Evolutionary conservation across 2,329 filamentous ascomycete species (phyloP).

Genomic region (Talaromyces sp.): DNA sequence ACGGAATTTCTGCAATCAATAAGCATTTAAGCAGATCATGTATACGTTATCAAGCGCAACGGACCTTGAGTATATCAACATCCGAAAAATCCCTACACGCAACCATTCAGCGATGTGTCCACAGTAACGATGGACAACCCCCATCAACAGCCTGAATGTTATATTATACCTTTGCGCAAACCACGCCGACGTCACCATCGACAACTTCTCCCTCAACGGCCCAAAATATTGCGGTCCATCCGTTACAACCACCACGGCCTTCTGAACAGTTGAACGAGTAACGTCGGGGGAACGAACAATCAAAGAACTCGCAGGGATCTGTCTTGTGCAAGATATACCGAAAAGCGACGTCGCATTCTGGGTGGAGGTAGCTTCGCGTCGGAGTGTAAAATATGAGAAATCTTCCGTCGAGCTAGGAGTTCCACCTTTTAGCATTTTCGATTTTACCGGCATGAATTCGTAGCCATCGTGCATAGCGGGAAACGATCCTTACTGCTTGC

Average conservation of each 20-base stretch:
- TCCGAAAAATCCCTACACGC: slow-evolving; percentile 75
- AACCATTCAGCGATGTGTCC: background rate
- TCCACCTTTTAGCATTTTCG: background rate
- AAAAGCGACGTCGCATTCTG: slow-evolving; percentile 72
- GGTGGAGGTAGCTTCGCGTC: slow-evolving; percentile 50
- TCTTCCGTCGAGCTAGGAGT: slow-evolving; percentile 73
- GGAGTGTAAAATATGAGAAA: slow-evolving; percentile 96
- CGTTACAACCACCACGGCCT: slow-evolving; percentile 92
- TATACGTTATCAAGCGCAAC: background rate
- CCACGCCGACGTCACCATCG: slow-evolving; percentile 91
- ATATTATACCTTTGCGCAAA: slow-evolving; percentile 71
- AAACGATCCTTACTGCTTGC: background rate
- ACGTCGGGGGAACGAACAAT: slow-evolving; percentile 80
- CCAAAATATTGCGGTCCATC: slow-evolving; percentile 88
- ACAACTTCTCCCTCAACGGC: slow-evolving; percentile 82
- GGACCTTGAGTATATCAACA: slow-evolving; percentile 74
- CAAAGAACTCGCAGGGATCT: slow-evolving; percentile 76
- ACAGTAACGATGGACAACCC: background rate
- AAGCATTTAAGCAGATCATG: slow-evolving; percentile 8
- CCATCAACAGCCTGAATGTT: background rate
- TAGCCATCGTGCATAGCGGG: no score
- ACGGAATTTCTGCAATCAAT: slow-evolving; percentile 67
- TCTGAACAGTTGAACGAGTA: slow-evolving; percentile 95
- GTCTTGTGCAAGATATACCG: slow-evolving; percentile 90
- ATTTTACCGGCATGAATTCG: no score